These are phyloP conservation scores for Setomelanomma holmii DNA, from an alignment of 2,329 filamentous ascomycete genomes.

Conservation along the genomic window DNA sequence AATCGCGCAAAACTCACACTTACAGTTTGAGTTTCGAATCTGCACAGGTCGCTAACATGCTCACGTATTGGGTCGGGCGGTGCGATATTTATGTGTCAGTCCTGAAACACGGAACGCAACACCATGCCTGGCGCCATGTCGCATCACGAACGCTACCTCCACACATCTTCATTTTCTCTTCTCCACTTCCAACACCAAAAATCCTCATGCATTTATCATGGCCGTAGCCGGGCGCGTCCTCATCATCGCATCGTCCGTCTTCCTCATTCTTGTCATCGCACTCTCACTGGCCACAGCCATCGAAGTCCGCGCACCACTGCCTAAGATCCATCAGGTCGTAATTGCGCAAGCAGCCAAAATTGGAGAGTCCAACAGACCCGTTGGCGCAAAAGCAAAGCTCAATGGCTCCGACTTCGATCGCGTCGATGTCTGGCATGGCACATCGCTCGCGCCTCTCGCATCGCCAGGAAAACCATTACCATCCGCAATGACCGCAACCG, in stretches of 20 bases:
- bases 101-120: constrained; percentile 30
- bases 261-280: constrained; percentile 38
- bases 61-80: too few species aligned
- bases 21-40: too few species aligned
- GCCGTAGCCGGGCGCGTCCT: constrained; percentile 27
- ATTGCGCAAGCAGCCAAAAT: constrained; percentile 38
- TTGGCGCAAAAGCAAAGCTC: constrained; percentile 32
- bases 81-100: constrained; percentile 20
- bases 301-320: constrained; percentile 32
- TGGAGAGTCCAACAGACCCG: constrained; percentile 18
- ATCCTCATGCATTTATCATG: constrained; percentile 18
- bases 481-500: constrained; percentile 22
- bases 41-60: too few species aligned
- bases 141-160: background rate
- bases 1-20: too few species aligned
- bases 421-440: constrained; percentile 33
- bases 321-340: constrained; percentile 29
- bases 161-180: too few species aligned
- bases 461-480: constrained; percentile 17
- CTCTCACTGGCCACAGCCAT: constrained; percentile 37
- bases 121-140: constrained; percentile 19
- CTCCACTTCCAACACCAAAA: background rate
- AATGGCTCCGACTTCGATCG: constrained; percentile 41
- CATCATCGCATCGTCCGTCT: constrained; percentile 31
- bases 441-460: constrained; percentile 10